Evolutionary conservation across 805 yeast species (phyloP), one percentile per base, ranked within the genome.

Genomic region (Metschnikowia continentalis): DNA sequence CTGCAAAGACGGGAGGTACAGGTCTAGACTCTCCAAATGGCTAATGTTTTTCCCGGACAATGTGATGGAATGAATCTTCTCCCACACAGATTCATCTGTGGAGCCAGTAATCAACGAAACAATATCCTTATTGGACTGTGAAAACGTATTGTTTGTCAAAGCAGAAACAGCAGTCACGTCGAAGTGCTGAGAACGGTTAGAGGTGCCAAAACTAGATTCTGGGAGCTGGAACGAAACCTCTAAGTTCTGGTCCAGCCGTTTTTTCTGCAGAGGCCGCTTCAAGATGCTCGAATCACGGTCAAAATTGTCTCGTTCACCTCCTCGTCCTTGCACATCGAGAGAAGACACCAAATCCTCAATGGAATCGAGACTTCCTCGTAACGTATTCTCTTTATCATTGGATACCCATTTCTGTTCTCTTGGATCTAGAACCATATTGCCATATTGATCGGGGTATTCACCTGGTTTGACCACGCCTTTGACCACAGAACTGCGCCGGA

Each of bases 191-290:
- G 8, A 47, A 32, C 35, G 50, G 23, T 26, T 19, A 5, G 38
- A 17, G 5, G 32, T 22, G n/a, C 26, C 39, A 13, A 32, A 47
- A 32, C 59, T 59, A 49, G 56, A 45, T 38, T 64, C 66, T 1
- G 76, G 75, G 23, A 72, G 54, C 45, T 70, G 74, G 49, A 74
- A 74, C 1, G 78, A 74, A 2, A 74, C 78, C 52, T 74, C 77
- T 32, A 62, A 54, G 15, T 57, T 54, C 26, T 46, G 51, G 14
- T 35, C 48, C 32, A 33, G 35, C 33, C 35, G 36, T 35, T 32
- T 35, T n/a, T 17, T 17, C 38, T 43, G 44, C 19, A 36, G 41
- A 10, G 44, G 40, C 26, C 36, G 32, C 39, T 51, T 49, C 33
- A 55, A 37, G n/a, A 49, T 58, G 26, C 55, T 54, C 6, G 22